Percentiles rank a stretch among this genome's conserved stretches.
Conservation (phyloP, 2,329 filamentous ascomycete species). For the Sporothrix sp. region DNA sequence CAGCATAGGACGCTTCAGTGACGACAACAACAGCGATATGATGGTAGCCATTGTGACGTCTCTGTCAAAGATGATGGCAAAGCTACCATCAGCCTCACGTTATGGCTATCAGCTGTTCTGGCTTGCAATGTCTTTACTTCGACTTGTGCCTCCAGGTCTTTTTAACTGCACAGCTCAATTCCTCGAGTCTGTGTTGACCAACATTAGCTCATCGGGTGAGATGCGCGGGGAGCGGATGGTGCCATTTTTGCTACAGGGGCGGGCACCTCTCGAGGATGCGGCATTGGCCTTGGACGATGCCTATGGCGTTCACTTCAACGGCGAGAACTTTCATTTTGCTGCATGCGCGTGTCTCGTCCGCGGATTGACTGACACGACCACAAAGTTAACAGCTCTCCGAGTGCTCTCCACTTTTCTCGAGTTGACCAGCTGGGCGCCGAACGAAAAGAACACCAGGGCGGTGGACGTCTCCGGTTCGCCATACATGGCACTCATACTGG, state of each 20-base stretch:
- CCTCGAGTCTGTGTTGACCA: slow-evolving; percentile 53
- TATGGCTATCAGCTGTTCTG: slow-evolving; percentile 62
- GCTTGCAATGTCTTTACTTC: slow-evolving; percentile 56
- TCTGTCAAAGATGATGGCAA: slow-evolving; percentile 61
- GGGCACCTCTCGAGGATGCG: slow-evolving; percentile 51
- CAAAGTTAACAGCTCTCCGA: slow-evolving; percentile 47
- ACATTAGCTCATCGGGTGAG: slow-evolving; percentile 52
- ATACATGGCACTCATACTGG: slow-evolving; percentile 51
- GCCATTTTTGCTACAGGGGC: slow-evolving; percentile 49
- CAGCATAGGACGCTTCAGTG: slow-evolving; percentile 52
- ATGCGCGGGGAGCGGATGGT: slow-evolving; percentile 51
- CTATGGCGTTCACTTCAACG: slow-evolving; percentile 55
- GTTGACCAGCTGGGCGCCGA: slow-evolving; percentile 27
- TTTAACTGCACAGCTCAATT: slow-evolving; percentile 59
- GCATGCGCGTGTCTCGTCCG: slow-evolving; percentile 55
- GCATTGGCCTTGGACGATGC: slow-evolving; percentile 52
- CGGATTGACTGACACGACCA: slow-evolving; percentile 53
- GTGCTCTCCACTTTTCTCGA: slow-evolving; percentile 54
- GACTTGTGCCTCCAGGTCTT: slow-evolving; percentile 50
- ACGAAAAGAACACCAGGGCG: background rate
- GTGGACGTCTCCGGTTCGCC: slow-evolving; percentile 36
- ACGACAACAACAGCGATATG: slow-evolving; percentile 51
- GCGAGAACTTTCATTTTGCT: slow-evolving; percentile 57
- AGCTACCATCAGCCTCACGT: slow-evolving; percentile 55
- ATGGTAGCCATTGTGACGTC: slow-evolving; percentile 57